These are phyloP conservation scores for Vachellia pachyceras DNA, from an alignment of 306 rosid species.

Conservation along the genomic window DNA sequence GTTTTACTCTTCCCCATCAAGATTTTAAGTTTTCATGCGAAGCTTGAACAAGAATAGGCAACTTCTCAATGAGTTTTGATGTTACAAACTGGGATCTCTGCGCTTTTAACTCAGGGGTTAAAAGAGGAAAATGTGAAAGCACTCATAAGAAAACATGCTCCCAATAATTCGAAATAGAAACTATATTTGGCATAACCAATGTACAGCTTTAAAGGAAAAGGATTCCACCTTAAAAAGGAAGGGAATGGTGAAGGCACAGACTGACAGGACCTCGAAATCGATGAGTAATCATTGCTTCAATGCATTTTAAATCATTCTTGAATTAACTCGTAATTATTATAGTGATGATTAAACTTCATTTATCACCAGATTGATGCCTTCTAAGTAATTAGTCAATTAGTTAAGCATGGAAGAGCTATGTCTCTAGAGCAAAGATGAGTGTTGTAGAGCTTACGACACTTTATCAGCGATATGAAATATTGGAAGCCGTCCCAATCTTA, in stretches of 20 bases:
- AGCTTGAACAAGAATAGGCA: background rate
- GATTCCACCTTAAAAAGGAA: background rate
- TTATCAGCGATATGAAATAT: conserved; percentile 76
- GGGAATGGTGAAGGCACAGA: background rate
- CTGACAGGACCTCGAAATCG: conserved; percentile 16
- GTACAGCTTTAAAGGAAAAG: background rate
- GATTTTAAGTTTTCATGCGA: background rate
- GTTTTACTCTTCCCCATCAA: background rate
- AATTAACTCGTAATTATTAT: conserved; percentile 13
- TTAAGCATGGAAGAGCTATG: conserved; percentile 28
- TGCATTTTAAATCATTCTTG: conserved; percentile 11
- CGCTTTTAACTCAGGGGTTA: background rate
- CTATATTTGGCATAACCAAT: background rate
- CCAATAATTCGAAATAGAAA: background rate
- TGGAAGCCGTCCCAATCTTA: conserved; percentile 76
- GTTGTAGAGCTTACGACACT: conserved; percentile 69
- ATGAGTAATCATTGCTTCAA: conserved; percentile 14
- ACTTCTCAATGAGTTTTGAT: conserved; percentile 1
- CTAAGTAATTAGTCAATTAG: conserved; percentile 23
- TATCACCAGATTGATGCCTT: conserved; percentile 22
- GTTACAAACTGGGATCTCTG: background rate
- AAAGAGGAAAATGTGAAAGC: background rate
- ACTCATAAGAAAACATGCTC: background rate
- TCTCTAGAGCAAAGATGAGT: conserved; percentile 30
- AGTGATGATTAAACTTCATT: background rate